Percentiles rank a stretch among this genome's conserved stretches.
These are phyloP conservation scores for Fusarium poae DNA, from an alignment of 2,329 filamentous ascomycete genomes.

Conservation along the genomic window DNA sequence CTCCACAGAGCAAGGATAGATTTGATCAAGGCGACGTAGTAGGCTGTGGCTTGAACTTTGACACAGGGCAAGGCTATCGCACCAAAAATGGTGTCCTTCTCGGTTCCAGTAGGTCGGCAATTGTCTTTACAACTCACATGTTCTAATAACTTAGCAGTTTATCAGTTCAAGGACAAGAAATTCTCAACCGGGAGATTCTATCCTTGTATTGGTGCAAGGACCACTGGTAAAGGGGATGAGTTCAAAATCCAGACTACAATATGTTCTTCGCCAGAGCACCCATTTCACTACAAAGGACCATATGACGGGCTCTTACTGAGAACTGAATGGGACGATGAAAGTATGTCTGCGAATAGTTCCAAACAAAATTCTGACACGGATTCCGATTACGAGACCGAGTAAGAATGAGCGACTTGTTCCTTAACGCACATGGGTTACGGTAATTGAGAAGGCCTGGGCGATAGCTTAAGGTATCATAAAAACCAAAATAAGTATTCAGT, in stretches of 20 bases:
- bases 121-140: neutral
- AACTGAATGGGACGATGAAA: neutral
- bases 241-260: neutral
- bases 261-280: neutral
- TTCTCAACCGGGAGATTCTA: neutral
- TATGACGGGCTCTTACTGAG: neutral
- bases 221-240: neutral
- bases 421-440: too few species aligned
- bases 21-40: neutral
- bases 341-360: neutral
- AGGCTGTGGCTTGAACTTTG: neutral
- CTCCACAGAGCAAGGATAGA: neutral
- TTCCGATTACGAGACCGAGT: rapidly evolving
- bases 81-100: neutral
- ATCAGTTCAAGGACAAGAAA: rapidly evolving
- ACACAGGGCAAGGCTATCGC: neutral
- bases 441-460: too few species aligned
- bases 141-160: rapidly evolving
- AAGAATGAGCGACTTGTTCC: too few species aligned
- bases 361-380: neutral
- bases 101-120: neutral
- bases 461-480: too few species aligned
- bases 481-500: too few species aligned
- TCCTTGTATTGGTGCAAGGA: neutral
- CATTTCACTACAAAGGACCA: neutral